Evolutionary conservation across 345 rosid genomes (phyloP).

Genomic region (Euphorbia peplus): DNA sequence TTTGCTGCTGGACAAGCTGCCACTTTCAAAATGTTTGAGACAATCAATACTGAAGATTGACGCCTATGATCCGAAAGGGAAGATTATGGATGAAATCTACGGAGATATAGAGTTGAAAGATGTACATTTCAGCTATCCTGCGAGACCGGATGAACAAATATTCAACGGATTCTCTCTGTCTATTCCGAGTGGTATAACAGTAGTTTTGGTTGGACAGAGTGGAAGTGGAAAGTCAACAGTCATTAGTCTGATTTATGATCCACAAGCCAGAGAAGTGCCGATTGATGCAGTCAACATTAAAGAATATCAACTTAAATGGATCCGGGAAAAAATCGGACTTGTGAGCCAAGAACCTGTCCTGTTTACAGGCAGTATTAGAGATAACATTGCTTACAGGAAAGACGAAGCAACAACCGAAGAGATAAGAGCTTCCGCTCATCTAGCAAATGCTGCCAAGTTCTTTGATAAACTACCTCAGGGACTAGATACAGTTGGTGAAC

Average conservation of each 20-base stretch:
- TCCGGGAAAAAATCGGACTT: conserved; percentile 64
- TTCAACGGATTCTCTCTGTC: conserved; percentile 61
- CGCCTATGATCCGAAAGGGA: conserved; percentile 51
- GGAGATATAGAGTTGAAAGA: conserved; percentile 83
- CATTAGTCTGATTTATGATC: too few species aligned
- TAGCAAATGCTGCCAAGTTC: conserved; percentile 80
- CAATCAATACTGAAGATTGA: conserved; percentile 65
- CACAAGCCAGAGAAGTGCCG: conserved; percentile 56
- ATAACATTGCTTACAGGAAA: conserved; percentile 72
- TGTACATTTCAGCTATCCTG: conserved; percentile 80
- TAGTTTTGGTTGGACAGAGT: conserved; percentile 81
- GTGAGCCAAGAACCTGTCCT: conserved; percentile 86
- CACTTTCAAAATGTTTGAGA: conserved; percentile 76
- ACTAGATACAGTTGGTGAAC: conserved; percentile 86
- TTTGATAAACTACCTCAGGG: conserved; percentile 88
- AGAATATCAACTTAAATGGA: conserved; percentile 74
- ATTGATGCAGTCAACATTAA: conserved; percentile 63
- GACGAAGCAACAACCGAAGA: conserved; percentile 66
- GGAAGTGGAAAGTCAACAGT: conserved; percentile 93
- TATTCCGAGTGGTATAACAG: conserved; percentile 59
- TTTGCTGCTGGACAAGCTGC: conserved; percentile 82
- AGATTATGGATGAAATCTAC: conserved; percentile 47
- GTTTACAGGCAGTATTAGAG: conserved; percentile 63
- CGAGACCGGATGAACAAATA: conserved; percentile 68
- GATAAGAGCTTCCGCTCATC: conserved; percentile 59